Base-by-base conservation (phyloP, 1,139 yeast species). In the Hyphopichia khmerensis region DNA sequence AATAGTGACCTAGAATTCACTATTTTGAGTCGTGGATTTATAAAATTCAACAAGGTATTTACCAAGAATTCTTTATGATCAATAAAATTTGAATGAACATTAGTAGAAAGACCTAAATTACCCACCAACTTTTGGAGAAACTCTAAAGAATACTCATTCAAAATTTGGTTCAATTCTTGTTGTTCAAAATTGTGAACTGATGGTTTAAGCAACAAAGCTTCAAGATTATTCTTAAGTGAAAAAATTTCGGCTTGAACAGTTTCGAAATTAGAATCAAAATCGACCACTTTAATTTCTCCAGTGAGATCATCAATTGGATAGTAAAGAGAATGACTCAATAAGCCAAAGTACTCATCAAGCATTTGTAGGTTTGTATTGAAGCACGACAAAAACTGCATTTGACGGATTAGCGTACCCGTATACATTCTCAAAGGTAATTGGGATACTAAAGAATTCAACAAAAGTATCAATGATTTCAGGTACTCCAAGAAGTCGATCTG, bases 251-350 rank as follows among this genome's bases (percentile, higher is more conserved):
- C 29, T 26, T 26, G 29, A 7, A 26, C 5, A 4, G 11, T 8
- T 9, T 26, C 29, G 29, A 26, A 26, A 9, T 26, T 26, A 4
- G 29, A 8, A 4, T 26, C 29, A 11, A 11, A 26, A 8, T 14
- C 13, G n/a, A 6, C 5, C 4, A 3, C 10, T 14, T 8, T 13
- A 4, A 35, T 38, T 24, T 39, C 54, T 11, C 79, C 79, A 0
- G 68, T 51, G 41, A 69, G 63, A 41, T 74, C 79, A 48, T 74
- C 65, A 14, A 75, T 53, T 2, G 79, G 78, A 46, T 65, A 72
- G 38, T 60, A 49, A 3, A 68, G 39, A 37, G 56, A 64, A 36
- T 61, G 55, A 11, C 53, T 50, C 3, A 71, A 45, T 6, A 18
- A 18, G 10, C 4, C 17, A 13, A 33, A 8, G 26, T 33, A 21